Evolutionary conservation across 2,329 filamentous ascomycete genomes (phyloP).

Genomic region (Diaporthe humulicola): DNA sequence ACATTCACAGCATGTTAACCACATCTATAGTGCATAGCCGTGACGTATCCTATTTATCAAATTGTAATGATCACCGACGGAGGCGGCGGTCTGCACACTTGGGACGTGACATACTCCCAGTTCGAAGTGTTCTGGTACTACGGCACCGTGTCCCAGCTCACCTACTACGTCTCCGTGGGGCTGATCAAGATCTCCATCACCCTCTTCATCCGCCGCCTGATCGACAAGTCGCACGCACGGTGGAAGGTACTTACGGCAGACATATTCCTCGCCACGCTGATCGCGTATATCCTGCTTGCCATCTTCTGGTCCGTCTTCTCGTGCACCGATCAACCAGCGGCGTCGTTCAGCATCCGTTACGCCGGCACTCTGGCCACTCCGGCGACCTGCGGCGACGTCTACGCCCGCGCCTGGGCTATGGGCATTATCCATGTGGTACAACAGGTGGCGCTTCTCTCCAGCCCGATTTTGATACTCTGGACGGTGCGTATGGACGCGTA

Average conservation of each 20-base stretch:
- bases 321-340: neutral
- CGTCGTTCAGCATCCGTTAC: conserved; percentile 43
- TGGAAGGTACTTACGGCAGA: conserved; percentile 47
- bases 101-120: conserved; percentile 36
- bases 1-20: neutral
- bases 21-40: neutral
- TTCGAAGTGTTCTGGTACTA: conserved; percentile 26
- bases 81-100: conserved; percentile 36
- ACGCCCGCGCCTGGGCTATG: conserved; percentile 42
- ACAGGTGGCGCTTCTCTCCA: conserved; percentile 47
- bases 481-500: conserved; percentile 46
- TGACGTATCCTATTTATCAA: conserved; percentile 23
- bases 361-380: neutral
- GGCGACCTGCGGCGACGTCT: conserved; percentile 27
- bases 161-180: conserved; percentile 24
- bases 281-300: conserved; percentile 44
- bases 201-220: conserved; percentile 43
- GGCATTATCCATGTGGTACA: conserved; percentile 50
- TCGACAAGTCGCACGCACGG: conserved; percentile 12
- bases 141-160: conserved; percentile 4
- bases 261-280: conserved; percentile 46
- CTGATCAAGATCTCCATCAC: conserved; percentile 46
- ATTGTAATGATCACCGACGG: conserved; percentile 23
- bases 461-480: conserved; percentile 50
- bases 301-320: conserved; percentile 41